Evolutionary conservation across 495 filamentous ascomycete genomes (phyloP), one percentile per base, ranked within the genome.

Genomic region (Chlorociboria aeruginascens): DNA sequence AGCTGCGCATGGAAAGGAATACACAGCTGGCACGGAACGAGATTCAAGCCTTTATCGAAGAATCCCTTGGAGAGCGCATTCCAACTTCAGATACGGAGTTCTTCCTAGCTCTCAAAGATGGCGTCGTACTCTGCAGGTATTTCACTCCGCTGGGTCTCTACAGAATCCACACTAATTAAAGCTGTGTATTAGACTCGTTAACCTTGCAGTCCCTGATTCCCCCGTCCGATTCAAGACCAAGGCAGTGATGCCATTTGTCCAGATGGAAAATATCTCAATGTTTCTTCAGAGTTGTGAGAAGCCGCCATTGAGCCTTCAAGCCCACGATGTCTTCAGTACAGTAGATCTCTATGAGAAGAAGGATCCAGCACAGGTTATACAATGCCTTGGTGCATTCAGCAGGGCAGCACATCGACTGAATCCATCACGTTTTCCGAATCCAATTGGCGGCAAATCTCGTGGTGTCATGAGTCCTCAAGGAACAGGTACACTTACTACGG

Each of bases 191-290:
- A 95, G 89, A 57, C 79, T 98, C 35, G 74, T 85, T 49, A 98
- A 95, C 58, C 72, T 89, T 45, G 86, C 77, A 40, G 69, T 89
- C 44, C 82, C 81, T 8, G 50, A 50, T 40, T 25, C 20, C 20
- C 43, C 52, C 13, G 33, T 53, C 12, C 33, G 49, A 39, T 59
- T 52, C 49, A 54, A 55, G 13, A n/a, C 43, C 35, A 52, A 45
- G 30, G 52, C 52, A 12, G 49, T 59, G 25, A 97, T 96, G 89
- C 92, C 92, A 3, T 98, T 98, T 65, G 89, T 97, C 31, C 93
- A 97, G 65, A 97, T 95, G 92, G 92, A 99, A 62, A 97, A 99
- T 57, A 95, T 99, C 59, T 93, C 90, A 8, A 85, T 92, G 61
- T 99, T 96, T 68, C 80, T 99, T 40, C 80, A 78, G 55, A 86